phyloP scores from a whole-genome alignment of 1,139 yeast genomes.

The Spencermartinsiella ligniputridi region DNA sequence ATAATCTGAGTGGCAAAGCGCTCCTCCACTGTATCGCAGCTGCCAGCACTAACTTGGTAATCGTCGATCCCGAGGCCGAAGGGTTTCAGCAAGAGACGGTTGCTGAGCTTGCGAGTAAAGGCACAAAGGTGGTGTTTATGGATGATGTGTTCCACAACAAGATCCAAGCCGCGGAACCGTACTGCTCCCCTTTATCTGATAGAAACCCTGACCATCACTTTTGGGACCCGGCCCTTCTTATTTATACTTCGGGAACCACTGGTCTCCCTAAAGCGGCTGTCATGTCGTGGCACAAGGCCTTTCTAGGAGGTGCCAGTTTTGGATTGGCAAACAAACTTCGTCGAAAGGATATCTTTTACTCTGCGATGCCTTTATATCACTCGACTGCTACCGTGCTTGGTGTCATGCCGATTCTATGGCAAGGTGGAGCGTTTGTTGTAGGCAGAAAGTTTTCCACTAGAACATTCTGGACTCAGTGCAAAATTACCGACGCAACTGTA shows the following conservation, averaged over 20 bases:
- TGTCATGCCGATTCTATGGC: slow-evolving; percentile 61
- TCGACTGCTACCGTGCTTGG: slow-evolving; percentile 92
- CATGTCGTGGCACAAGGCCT: slow-evolving; percentile 84
- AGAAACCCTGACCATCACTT: slow-evolving; percentile 25
- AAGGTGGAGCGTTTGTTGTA: slow-evolving; percentile 68
- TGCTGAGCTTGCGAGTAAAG: slow-evolving; percentile 39
- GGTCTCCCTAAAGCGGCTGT: slow-evolving; percentile 94
- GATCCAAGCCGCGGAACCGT: slow-evolving; percentile 40
- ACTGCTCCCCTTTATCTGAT: slow-evolving; percentile 38
- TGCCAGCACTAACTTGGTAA: slow-evolving; percentile 58
- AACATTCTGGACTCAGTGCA: slow-evolving; percentile 89
- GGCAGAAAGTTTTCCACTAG: slow-evolving; percentile 81
- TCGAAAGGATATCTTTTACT: slow-evolving; percentile 58
- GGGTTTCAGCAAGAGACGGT: slow-evolving; percentile 40
- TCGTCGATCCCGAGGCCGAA: slow-evolving; percentile 71
- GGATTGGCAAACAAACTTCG: slow-evolving; percentile 64
- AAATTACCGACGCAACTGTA: slow-evolving; percentile 64
- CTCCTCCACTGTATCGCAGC: slow-evolving; percentile 76
- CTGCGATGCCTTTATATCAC: slow-evolving; percentile 95
- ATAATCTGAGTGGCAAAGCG: slow-evolving; percentile 69
- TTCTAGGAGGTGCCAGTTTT: slow-evolving; percentile 65
- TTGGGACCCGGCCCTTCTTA: slow-evolving; percentile 59
- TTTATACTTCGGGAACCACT: slow-evolving; percentile 93
- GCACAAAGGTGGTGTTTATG: slow-evolving; percentile 46
- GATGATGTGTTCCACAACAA: slow-evolving; percentile 44